phyloP scores from a whole-genome alignment of 345 rosid genomes.

The Mercurialis annua region DNA sequence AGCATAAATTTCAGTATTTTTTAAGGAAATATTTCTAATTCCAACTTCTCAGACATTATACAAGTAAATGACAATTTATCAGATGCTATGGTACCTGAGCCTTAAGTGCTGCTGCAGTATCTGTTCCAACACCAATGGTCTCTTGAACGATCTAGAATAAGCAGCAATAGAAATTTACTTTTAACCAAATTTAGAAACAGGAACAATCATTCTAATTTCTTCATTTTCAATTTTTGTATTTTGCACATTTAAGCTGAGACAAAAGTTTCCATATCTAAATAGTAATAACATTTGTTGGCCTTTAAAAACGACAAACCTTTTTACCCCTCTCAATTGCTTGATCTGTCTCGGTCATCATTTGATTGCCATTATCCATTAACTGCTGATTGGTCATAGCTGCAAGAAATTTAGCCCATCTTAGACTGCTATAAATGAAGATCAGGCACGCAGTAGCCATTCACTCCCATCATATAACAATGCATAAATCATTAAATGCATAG shows the following conservation, averaged over 20 bases:
- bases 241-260: not conserved
- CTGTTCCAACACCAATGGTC: slow-evolving; percentile 79
- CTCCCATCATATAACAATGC: too few relatives aligned
- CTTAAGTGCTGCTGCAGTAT: slow-evolving; percentile 83
- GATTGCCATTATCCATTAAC: slow-evolving; percentile 63
- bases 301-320: slow-evolving; percentile 38
- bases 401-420: slow-evolving; percentile 17
- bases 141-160: slow-evolving; percentile 74
- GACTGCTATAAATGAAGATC: slow-evolving; percentile 10
- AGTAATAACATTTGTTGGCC: not conserved
- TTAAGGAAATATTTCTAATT: not conserved
- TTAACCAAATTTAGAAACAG: not conserved
- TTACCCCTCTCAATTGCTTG: slow-evolving; percentile 86
- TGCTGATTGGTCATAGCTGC: slow-evolving; percentile 89
- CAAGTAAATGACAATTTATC: not conserved
- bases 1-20: not conserved
- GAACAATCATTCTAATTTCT: slow-evolving; percentile 1
- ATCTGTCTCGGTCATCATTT: slow-evolving; percentile 93
- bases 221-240: not conserved
- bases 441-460: not conserved
- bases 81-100: slow-evolving; percentile 59
- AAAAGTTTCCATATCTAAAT: not conserved
- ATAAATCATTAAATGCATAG: not conserved
- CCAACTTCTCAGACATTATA: not conserved
- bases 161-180: not conserved